phyloP scores from a whole-genome alignment of 169 alveolate genomes.

The Plasmodium berghei region DNA sequence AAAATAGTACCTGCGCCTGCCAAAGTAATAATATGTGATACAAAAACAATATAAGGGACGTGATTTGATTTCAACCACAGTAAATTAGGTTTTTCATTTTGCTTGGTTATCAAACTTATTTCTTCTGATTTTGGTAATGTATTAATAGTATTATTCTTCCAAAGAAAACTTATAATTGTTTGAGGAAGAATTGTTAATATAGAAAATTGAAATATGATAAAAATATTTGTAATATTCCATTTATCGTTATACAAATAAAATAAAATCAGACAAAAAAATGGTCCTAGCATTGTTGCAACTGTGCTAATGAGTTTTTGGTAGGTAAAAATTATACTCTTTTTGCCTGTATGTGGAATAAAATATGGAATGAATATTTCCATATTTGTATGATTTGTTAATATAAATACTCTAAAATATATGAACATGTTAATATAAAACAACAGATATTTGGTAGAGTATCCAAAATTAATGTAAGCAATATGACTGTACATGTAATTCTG shows the following conservation, averaged over 20 bases:
- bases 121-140: conserved; percentile 29
- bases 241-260: conserved; percentile 52
- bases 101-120: conserved; percentile 15
- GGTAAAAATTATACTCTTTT: conserved; percentile 58
- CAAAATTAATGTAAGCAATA: too few relatives aligned
- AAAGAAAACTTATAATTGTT: conserved; percentile 47
- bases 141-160: conserved; percentile 27
- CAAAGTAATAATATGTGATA: conserved; percentile 59
- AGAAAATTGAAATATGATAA: conserved; percentile 65
- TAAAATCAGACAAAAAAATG: conserved; percentile 64
- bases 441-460: too few relatives aligned
- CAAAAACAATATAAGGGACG: conserved; percentile 68
- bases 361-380: background rate
- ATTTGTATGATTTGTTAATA: background rate
- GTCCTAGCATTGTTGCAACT: conserved; percentile 65
- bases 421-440: too few relatives aligned
- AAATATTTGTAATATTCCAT: conserved; percentile 63
- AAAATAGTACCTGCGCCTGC: conserved; percentile 55
- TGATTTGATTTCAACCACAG: conserved; percentile 39
- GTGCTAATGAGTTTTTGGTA: conserved; percentile 71
- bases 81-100: conserved; percentile 16
- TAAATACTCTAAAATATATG: too few relatives aligned
- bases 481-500: too few relatives aligned
- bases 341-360: conserved; percentile 7
- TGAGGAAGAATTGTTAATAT: conserved; percentile 60